Percentiles rank a stretch among this genome's conserved stretches.
Conservation (phyloP, 768 basidiomycete species). For the Russula sp. region DNA sequence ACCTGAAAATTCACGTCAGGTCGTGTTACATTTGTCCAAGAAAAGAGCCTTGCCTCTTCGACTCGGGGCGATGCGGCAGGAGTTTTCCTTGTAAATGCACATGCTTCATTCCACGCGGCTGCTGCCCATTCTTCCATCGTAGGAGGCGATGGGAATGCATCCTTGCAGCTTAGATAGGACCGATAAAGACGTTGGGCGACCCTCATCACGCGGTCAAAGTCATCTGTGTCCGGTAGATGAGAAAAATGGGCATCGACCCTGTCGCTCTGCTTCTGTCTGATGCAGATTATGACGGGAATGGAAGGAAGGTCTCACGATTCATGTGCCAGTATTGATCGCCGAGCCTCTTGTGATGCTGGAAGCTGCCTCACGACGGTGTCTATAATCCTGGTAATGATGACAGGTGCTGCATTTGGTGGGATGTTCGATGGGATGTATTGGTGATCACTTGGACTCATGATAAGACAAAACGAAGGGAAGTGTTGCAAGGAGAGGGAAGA, state of each 20-base stretch:
- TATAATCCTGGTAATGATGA: background rate
- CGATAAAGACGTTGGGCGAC: background rate
- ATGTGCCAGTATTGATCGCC: background rate
- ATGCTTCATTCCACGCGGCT: background rate
- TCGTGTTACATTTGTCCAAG: background rate
- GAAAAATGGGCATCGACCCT: background rate
- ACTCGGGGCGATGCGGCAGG: background rate
- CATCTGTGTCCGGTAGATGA: background rate
- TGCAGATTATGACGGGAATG: too few relatives aligned
- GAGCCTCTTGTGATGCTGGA: background rate
- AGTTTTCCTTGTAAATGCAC: background rate
- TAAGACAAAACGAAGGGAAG: background rate
- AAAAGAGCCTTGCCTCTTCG: background rate
- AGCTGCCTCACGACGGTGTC: background rate
- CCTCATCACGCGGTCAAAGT: background rate
- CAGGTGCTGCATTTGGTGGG: too few relatives aligned
- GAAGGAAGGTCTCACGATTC: too few relatives aligned
- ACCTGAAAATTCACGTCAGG: background rate
- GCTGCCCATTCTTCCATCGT: background rate
- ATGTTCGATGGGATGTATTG: too few relatives aligned
- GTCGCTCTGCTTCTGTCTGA: background rate
- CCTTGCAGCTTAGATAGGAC: background rate
- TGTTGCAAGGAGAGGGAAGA: background rate
- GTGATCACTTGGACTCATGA: background rate
- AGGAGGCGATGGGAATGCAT: slow-evolving; percentile 3